A percentile compares a stretch with the other conserved stretches of the same genome.
Evolutionary conservation across 345 rosid genomes (phyloP).

Genomic region (Noccaea bulbosa): DNA sequence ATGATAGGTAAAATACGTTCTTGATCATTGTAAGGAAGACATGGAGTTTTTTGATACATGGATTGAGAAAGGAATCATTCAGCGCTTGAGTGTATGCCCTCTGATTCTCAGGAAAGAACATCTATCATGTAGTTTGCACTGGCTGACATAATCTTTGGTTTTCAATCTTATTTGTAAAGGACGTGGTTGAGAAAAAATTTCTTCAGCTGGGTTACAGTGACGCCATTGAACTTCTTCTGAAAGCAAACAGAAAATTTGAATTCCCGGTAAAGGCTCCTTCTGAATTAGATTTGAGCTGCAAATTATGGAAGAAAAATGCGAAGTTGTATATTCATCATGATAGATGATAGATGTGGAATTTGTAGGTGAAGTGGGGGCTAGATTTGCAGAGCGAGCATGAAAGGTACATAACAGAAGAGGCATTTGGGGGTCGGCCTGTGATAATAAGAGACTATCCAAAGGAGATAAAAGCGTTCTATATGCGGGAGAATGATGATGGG

Average conservation of each 20-base stretch:
- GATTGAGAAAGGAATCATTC: constrained; percentile 95
- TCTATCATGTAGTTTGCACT: constrained; percentile 2
- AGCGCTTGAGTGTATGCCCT: constrained; percentile 78
- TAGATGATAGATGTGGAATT: neutral
- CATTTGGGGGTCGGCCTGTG: constrained; percentile 83
- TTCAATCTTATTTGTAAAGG: constrained; percentile 48
- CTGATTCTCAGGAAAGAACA: constrained; percentile 33
- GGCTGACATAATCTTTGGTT: constrained; percentile 18
- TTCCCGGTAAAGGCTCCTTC: constrained; percentile 75
- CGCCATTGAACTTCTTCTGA: constrained; percentile 85
- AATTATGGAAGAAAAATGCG: too few species aligned
- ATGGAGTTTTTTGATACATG: constrained; percentile 97
- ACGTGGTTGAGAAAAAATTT: constrained; percentile 85
- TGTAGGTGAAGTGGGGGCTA: constrained; percentile 94
- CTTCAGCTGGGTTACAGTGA: constrained; percentile 89
- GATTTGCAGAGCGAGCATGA: constrained; percentile 99
- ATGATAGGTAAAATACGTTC: constrained; percentile 76
- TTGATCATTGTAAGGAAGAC: constrained; percentile 95
- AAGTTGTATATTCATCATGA: too few species aligned
- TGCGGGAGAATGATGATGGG: constrained; percentile 97
- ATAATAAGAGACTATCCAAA: constrained; percentile 95
- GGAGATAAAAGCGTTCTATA: constrained; percentile 98
- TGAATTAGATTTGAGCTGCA: too few species aligned
- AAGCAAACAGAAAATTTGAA: constrained; percentile 81
- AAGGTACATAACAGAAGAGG: constrained; percentile 91